A percentile compares a stretch with the other conserved stretches of the same genome.
Evolutionary conservation across 2,329 filamentous ascomycete species (phyloP).

Genomic region (Phoma sp.): DNA sequence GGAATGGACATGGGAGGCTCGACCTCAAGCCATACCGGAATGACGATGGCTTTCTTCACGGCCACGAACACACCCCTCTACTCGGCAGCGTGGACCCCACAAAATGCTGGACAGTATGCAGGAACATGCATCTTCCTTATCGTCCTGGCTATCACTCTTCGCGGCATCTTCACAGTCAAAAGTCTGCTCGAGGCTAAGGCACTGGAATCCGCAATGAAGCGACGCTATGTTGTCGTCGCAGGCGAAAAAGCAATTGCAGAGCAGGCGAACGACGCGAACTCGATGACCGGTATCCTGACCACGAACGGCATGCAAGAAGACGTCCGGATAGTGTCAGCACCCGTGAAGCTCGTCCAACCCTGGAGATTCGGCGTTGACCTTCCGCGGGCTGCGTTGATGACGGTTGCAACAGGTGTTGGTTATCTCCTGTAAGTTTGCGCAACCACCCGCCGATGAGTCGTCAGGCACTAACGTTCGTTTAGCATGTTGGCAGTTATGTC

Average conservation of each 20-base stretch:
- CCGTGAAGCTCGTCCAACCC: conserved; percentile 62
- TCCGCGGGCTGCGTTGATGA: conserved; percentile 72
- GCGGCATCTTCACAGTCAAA: conserved; percentile 75
- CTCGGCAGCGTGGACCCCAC: conserved; percentile 76
- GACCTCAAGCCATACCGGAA: conserved; percentile 40
- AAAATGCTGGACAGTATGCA: conserved; percentile 73
- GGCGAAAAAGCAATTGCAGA: conserved; percentile 67
- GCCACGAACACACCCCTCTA: conserved; percentile 68
- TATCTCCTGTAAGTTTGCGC: conserved; percentile 78
- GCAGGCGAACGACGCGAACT: conserved; percentile 60
- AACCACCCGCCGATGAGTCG: not conserved
- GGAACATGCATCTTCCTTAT: conserved; percentile 93
- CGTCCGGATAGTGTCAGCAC: conserved; percentile 73
- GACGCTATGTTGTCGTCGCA: conserved; percentile 77
- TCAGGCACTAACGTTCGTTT: conserved; percentile 26
- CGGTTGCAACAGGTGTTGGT: conserved; percentile 74
- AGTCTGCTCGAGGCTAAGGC: conserved; percentile 67
- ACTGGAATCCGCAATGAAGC: conserved; percentile 72
- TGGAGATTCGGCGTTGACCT: conserved; percentile 85
- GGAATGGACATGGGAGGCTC: conserved; percentile 27
- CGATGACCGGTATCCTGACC: conserved; percentile 70
- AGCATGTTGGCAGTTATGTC: conserved; percentile 96
- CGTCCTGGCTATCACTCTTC: conserved; percentile 72
- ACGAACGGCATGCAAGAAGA: conserved; percentile 82
- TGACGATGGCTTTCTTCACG: conserved; percentile 70